Evolutionary conservation across 202 grass and related monocot species (phyloP), one percentile per base, ranked within the genome.

Genomic region (Elaeis oleifera): DNA sequence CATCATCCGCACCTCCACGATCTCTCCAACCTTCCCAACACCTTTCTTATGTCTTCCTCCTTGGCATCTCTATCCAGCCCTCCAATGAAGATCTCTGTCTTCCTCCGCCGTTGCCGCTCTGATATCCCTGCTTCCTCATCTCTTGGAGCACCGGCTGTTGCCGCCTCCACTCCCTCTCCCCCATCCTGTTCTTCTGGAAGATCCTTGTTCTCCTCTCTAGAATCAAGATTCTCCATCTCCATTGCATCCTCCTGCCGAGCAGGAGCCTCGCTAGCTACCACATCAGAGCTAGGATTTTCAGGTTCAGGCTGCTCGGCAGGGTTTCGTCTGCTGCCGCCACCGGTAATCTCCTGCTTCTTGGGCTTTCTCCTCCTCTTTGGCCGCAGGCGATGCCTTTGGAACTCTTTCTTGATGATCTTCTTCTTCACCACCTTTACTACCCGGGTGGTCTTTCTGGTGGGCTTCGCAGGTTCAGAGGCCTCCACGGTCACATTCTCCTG

Each of bases 31-130:
- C 67, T 73, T 75, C 4, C 5, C 54, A 11, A 80, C 56, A 67
- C 83, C 24, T 49, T 66, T 53, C 74, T 83, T 59, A 90, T 60
- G 50, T 90, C 83, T 23, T 75, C 78, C 68, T 90, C 83, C 75
- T 51, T 74, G 0, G 81, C 76, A 8, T 78, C 77, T 59, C 78
- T 75, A 56, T 75, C 39, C 54, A 90, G 64, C 20, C 80, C 88
- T 27, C 88, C 88, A 58, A 90, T 79, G 60, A 90, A 90, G 58
- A 87, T 82, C 74, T 90, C 88, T 2, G 63, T 86, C 49, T 60
- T 75, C 73, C 58, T 83, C 78, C 19, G 74, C 53, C 54, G 86
- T 75, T 80, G 73, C 25, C 70, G 21, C 59, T 78, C 80, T 4
- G 77, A 72, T 16, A 81, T 74, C 61, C 49, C 70, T 2, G 39